Percentiles rank a stretch among this genome's conserved stretches.
These are phyloP conservation scores for Schizopora paradoxa DNA, from an alignment of 1,284 basidiomycete species.

Conservation along the genomic window DNA sequence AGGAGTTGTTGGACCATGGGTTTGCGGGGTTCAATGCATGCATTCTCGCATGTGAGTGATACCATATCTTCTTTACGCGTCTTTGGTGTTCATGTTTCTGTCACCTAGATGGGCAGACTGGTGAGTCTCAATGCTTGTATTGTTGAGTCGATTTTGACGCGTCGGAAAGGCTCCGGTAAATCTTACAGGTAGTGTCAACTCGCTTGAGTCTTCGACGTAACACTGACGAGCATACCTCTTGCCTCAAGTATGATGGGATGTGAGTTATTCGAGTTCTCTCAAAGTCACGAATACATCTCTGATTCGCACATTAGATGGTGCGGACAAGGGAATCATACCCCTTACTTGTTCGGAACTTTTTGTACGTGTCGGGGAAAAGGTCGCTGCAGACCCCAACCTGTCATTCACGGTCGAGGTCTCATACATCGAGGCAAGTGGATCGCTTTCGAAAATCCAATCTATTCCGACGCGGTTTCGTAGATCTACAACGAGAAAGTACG, in stretches of 20 bases:
- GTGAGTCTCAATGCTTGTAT: constrained; percentile 39
- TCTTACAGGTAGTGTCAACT: constrained; percentile 62
- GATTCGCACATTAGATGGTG: constrained; percentile 60
- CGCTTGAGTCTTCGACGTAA: background rate
- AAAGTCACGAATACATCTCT: constrained; percentile 19
- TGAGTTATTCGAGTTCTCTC: constrained; percentile 41
- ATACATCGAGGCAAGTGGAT: constrained; percentile 76
- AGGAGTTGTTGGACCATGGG: constrained; percentile 90
- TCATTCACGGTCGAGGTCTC: constrained; percentile 93
- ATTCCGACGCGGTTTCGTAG: constrained; percentile 31
- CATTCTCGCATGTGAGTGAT: constrained; percentile 88
- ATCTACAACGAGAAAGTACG: constrained; percentile 99
- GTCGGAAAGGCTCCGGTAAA: constrained; percentile 77
- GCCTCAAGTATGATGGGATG: constrained; percentile 96
- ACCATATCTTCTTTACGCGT: constrained; percentile 9
- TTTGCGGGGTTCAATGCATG: constrained; percentile 98
- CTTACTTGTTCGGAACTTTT: constrained; percentile 93
- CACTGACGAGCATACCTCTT: constrained; percentile 16
- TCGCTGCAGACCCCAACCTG: constrained; percentile 59
- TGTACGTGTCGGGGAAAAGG: constrained; percentile 71
- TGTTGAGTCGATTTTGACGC: constrained; percentile 13
- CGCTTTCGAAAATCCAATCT: background rate
- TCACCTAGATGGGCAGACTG: constrained; percentile 85
- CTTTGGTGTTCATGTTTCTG: constrained; percentile 4
- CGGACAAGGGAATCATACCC: constrained; percentile 97